Conservation (phyloP, 2,329 filamentous ascomycete species). For the Ilyonectria sp. region DNA sequence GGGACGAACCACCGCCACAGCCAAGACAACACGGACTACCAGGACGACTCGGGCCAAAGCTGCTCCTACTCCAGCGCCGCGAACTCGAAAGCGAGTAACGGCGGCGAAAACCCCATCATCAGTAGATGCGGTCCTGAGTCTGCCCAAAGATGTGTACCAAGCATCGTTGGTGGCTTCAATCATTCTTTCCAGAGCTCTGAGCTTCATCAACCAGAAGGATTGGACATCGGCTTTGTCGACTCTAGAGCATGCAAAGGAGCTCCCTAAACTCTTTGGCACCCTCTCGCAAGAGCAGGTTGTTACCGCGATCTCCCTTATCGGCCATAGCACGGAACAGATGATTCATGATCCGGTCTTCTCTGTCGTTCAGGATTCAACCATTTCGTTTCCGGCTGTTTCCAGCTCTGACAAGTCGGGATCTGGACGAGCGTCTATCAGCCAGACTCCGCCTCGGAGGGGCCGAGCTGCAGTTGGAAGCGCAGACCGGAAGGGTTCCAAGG, state of each 20-base stretch:
- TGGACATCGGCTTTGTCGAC: slow-evolving; percentile 72
- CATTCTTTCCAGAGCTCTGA: slow-evolving; percentile 58
- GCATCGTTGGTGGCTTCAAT: slow-evolving; percentile 55
- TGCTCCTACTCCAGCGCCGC: slow-evolving; percentile 32
- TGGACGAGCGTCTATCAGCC: slow-evolving; percentile 54
- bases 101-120: slow-evolving; percentile 45
- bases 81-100: slow-evolving; percentile 40
- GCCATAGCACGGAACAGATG: slow-evolving; percentile 80
- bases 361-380: slow-evolving; percentile 91
- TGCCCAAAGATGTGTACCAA: slow-evolving; percentile 54
- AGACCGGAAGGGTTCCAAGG: slow-evolving; percentile 51
- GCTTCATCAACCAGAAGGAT: slow-evolving; percentile 65
- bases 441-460: slow-evolving; percentile 55
- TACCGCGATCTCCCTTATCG: slow-evolving; percentile 77
- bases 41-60: slow-evolving; percentile 45
- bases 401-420: slow-evolving; percentile 58
- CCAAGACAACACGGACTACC: slow-evolving; percentile 46
- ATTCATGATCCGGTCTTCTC: slow-evolving; percentile 87
- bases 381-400: slow-evolving; percentile 84
- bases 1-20: slow-evolving; percentile 38
- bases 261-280: slow-evolving; percentile 58
- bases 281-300: slow-evolving; percentile 70
- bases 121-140: slow-evolving; percentile 31
- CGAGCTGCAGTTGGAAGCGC: slow-evolving; percentile 39
- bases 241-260: slow-evolving; percentile 65